Conservation (phyloP, 306 rosid species). For the Cyclanthera cordifolia region DNA sequence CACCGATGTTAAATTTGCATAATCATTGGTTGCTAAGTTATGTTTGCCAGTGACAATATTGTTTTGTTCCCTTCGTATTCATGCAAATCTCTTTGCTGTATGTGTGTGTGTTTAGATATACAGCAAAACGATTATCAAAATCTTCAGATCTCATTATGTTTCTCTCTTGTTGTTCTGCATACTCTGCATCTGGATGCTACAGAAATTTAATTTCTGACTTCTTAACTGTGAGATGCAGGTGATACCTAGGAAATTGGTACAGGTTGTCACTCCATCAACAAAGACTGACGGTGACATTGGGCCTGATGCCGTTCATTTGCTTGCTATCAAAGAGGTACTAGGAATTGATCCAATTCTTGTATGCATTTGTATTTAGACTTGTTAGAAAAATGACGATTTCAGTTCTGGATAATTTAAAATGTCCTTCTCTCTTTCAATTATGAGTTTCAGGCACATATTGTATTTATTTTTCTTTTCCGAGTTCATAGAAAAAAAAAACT, state of each 20-base stretch:
- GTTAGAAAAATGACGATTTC: neutral
- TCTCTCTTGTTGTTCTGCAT: neutral
- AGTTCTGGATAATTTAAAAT: neutral
- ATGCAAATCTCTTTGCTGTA: neutral
- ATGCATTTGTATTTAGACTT: neutral
- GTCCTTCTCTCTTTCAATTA: neutral
- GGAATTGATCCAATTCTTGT: neutral
- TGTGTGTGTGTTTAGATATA: neutral
- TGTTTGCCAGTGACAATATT: neutral
- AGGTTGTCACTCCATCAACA: conserved; percentile 85
- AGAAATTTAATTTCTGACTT: neutral
- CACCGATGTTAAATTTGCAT: conserved; percentile 6
- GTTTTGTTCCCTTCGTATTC: conserved; percentile 2
- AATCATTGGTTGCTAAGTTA: neutral
- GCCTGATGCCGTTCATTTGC: conserved; percentile 79
- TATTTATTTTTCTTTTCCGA: neutral
- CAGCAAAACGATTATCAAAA: neutral
- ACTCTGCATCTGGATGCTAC: neutral
- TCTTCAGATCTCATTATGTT: neutral
- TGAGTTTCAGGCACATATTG: neutral
- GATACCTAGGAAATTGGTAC: conserved; percentile 56
- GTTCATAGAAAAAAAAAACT: neutral
- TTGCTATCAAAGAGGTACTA: conserved; percentile 77
- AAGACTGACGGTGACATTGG: conserved; percentile 57
- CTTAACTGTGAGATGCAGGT: conserved; percentile 35